A percentile compares a stretch with the other conserved stretches of the same genome.
Conservation (phyloP, 768 basidiomycete species). For the Leccinum boreale region DNA sequence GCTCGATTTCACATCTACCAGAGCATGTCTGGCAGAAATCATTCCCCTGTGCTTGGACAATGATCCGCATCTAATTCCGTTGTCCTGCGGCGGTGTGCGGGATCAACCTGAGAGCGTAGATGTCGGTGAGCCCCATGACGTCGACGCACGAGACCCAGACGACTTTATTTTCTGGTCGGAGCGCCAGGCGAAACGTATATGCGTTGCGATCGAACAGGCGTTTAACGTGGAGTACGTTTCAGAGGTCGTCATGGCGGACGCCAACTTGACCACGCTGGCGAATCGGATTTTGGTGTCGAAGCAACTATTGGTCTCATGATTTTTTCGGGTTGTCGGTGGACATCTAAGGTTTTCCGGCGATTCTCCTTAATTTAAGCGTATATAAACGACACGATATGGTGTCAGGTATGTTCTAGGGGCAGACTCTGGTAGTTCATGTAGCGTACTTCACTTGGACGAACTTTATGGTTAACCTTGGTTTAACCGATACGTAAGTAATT, state of each 20-base stretch:
- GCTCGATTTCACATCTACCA: constrained; percentile 63
- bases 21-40: constrained; percentile 64
- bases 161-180: constrained; percentile 96
- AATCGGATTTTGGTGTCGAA: constrained; percentile 80
- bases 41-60: constrained; percentile 86
- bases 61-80: constrained; percentile 77
- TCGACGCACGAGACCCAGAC: constrained; percentile 60
- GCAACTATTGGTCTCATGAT: constrained; percentile 42
- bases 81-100: constrained; percentile 49
- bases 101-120: constrained; percentile 15
- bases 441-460: no score
- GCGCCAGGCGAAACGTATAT: constrained; percentile 87
- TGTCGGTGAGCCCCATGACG: constrained; percentile 1
- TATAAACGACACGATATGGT: background rate
- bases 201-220: constrained; percentile 68
- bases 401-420: no score
- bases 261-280: constrained; percentile 83
- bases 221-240: constrained; percentile 87
- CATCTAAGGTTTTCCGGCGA: no score
- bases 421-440: no score
- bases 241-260: constrained; percentile 91
- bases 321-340: background rate
- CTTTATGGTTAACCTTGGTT: no score
- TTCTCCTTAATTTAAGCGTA: background rate
- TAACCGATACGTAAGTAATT: no score